Base-by-base conservation (phyloP, 2,329 filamentous ascomycete genomes). In the Dactylellina haptotyla region DNA sequence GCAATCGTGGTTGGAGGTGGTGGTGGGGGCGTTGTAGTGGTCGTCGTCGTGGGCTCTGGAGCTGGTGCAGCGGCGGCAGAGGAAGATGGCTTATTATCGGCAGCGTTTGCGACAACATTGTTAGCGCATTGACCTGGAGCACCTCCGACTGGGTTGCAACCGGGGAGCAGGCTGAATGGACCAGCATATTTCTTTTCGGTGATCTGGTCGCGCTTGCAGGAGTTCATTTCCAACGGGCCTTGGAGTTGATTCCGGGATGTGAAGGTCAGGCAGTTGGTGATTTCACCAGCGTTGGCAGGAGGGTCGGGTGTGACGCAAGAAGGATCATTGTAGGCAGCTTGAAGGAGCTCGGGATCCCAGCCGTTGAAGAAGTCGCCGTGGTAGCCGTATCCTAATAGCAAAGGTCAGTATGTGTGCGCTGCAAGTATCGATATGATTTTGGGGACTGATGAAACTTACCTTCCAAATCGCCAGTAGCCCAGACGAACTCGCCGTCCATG, bases 391-490 rank as follows among this genome's bases (percentile, higher is more conserved):
- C 85, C 84, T 75, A 62, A 63, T 63, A 20, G 43, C 34, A 3
- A 53, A 20, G 0, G 46, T 69, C 51, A 57, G 41, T 20, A 61
- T 80, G 69, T 32, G 26, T 41, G n/a, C 26, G 16, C 23, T 23
- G 20, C 18, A 54, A n/a, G 18, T 46, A 20, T 46, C 25, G 3
- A 12, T 5, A 3, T 34, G 14, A 43, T 79, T 6, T 34, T 34
- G 28, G 26, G 2, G 34, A 9, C 6, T 2, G 46, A 32, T 14
- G 34, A 16, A 46, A 25, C 84, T 78, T 83, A 87, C 89, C 90
- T 77, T 89, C 89, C 25, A 87, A 84, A 78, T 97, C 93, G 74
- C 92, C 91, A 77, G 93, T 93, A 53, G 91, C 83, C 56, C 96
- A 82, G 54, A 93, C 84, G 78, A 96, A 97, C 76, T 87, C 81